phyloP scores from a whole-genome alignment of 1,139 yeast genomes.

The Pichia sp. region DNA sequence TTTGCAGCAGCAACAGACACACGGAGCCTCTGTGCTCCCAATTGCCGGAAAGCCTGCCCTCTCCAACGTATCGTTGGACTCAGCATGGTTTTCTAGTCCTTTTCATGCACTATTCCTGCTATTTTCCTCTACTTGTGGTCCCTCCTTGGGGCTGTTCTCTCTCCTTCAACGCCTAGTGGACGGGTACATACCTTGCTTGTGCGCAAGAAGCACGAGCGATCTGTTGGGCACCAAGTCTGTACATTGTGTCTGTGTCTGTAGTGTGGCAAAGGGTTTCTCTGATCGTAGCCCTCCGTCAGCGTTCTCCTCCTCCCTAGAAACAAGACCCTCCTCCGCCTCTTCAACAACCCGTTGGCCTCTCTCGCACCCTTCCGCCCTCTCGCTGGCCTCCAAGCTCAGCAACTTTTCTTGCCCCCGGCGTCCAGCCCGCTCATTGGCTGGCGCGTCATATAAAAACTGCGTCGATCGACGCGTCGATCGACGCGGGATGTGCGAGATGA shows the following conservation, averaged over 20 bases:
- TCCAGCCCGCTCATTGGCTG: constrained; percentile 5
- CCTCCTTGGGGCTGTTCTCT: background rate
- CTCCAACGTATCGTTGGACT: background rate
- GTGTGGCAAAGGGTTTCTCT: background rate
- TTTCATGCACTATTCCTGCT: background rate
- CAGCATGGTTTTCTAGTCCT: background rate
- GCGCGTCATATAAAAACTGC: constrained; percentile 22
- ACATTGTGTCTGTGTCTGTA: constrained; percentile 37
- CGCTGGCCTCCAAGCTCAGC: background rate
- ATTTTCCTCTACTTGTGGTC: background rate
- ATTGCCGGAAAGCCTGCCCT: background rate
- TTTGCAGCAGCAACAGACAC: too few species aligned
- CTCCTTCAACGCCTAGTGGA: background rate
- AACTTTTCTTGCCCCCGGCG: background rate
- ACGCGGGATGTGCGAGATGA: too few species aligned
- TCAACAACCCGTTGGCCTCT: background rate
- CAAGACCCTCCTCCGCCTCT: background rate
- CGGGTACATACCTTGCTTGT: constrained; percentile 28
- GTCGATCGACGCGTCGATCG: background rate
- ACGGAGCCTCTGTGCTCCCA: background rate
- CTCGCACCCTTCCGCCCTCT: background rate
- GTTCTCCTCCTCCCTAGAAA: background rate
- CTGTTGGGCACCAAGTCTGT: constrained; percentile 62
- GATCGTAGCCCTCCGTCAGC: background rate
- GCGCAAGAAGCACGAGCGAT: constrained; percentile 50